phyloP scores from a whole-genome alignment of 768 basidiomycete species.

The Tricholoma terreum region DNA sequence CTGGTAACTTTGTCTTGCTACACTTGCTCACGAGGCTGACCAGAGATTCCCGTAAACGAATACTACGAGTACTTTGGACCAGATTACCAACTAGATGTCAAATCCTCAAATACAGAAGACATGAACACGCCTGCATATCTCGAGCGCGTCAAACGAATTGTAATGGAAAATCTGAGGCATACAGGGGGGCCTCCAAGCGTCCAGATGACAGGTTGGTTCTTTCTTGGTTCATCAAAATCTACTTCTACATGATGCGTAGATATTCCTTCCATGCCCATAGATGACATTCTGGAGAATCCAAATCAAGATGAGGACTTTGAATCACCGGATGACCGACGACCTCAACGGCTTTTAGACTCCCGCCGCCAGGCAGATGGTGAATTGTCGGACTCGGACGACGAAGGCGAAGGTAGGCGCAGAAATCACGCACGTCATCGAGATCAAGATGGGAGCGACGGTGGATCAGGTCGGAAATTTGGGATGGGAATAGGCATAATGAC shows the following conservation, averaged over 20 bases:
- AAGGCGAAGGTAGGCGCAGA: constrained; percentile 84
- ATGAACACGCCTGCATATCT: constrained; percentile 91
- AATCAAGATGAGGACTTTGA: constrained; percentile 82
- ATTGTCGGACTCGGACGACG: constrained; percentile 96
- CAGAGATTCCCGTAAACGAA: constrained; percentile 94
- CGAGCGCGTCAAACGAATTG: constrained; percentile 87
- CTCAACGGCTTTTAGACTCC: constrained; percentile 74
- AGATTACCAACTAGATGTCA: constrained; percentile 94
- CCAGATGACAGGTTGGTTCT: constrained; percentile 71
- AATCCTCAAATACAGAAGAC: constrained; percentile 92
- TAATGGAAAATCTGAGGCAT: constrained; percentile 87
- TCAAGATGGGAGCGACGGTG: constrained; percentile 44
- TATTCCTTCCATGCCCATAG: constrained; percentile 80
- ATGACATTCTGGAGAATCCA: constrained; percentile 78
- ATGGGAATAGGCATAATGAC: constrained; percentile 71
- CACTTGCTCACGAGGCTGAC: neutral
- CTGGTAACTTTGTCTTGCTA: constrained; percentile 9
- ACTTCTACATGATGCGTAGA: constrained; percentile 44
- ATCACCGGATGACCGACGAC: constrained; percentile 71
- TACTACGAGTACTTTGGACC: constrained; percentile 99
- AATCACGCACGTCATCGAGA: constrained; percentile 62
- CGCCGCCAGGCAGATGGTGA: constrained; percentile 83
- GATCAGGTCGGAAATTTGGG: constrained; percentile 53
- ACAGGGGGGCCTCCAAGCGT: constrained; percentile 88
- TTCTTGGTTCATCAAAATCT: constrained; percentile 1